Conservation (phyloP, 2,329 filamentous ascomycete species). For the Colletotrichum lentis region DNA sequence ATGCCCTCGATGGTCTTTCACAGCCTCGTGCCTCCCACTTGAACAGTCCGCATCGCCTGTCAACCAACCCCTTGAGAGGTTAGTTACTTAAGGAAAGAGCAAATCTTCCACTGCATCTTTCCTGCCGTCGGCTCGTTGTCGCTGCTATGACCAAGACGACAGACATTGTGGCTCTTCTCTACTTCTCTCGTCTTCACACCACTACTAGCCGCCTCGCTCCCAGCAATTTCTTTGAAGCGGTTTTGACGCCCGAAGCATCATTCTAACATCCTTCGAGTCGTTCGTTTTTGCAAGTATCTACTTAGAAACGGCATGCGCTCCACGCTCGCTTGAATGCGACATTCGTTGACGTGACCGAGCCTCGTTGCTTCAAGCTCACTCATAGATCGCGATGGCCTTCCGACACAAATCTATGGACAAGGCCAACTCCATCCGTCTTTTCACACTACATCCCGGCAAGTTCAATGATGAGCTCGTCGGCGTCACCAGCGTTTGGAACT, state of each 20-base stretch:
- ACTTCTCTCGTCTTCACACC: background rate
- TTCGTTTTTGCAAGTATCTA: background rate
- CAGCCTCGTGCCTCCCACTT: too few relatives aligned
- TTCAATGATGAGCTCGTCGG: background rate
- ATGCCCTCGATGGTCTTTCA: too few relatives aligned
- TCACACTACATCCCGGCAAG: background rate
- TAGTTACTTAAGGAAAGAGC: too few relatives aligned
- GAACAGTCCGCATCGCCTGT: too few relatives aligned
- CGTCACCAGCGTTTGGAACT: too few relatives aligned
- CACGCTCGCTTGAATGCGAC: background rate
- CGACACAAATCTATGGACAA: background rate
- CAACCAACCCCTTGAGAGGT: too few relatives aligned
- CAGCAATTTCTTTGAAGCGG: background rate
- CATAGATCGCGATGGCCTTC: background rate
- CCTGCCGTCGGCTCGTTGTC: background rate
- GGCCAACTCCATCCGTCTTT: background rate
- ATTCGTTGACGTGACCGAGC: too few relatives aligned
- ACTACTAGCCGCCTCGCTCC: background rate
- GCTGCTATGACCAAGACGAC: background rate
- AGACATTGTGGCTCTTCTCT: background rate
- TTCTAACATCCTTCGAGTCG: background rate
- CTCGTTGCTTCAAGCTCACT: background rate
- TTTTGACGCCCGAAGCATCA: background rate
- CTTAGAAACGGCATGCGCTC: background rate
- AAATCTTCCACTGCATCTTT: too few relatives aligned